These are phyloP conservation scores for Leucosporidium scottii DNA, from an alignment of 768 basidiomycete species.

Conservation along the genomic window DNA sequence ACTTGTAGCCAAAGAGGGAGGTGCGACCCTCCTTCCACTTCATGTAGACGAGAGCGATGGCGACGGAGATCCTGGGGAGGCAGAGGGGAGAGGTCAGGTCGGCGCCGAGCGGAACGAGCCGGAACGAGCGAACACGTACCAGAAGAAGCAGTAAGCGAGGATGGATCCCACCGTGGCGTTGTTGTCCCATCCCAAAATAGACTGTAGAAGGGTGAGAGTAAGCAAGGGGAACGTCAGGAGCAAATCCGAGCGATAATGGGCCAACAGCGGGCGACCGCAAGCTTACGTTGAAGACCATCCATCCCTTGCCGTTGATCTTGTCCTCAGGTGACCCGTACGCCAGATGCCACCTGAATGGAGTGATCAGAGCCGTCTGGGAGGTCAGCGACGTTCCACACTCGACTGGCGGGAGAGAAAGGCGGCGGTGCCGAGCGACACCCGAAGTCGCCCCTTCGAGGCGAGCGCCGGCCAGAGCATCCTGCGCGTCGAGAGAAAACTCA, in stretches of 20 bases:
- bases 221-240: no score
- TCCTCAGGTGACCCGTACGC: conserved; percentile 52
- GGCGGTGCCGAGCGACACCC: no score
- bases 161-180: conserved; percentile 13
- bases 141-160: background rate
- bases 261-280: no score
- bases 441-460: no score
- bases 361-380: no score
- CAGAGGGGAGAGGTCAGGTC: conserved; percentile 52
- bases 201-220: no score
- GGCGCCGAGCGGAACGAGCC: background rate
- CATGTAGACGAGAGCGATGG: conserved; percentile 54
- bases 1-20: conserved; percentile 38
- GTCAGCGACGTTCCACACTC: no score
- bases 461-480: no score
- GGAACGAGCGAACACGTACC: no score
- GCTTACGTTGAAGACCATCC: conserved; percentile 64
- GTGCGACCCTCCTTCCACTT: conserved; percentile 46
- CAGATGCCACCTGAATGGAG: conserved; percentile 35
- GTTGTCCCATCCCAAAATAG: conserved; percentile 22
- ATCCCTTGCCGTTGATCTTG: conserved; percentile 52
- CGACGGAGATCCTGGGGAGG: conserved; percentile 84
- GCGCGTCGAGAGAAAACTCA: no score
- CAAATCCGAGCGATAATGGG: no score
- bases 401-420: no score